Evolutionary conservation across 257 asterid genomes (phyloP).

Genomic region (Nicotiana tomentosiformis): DNA sequence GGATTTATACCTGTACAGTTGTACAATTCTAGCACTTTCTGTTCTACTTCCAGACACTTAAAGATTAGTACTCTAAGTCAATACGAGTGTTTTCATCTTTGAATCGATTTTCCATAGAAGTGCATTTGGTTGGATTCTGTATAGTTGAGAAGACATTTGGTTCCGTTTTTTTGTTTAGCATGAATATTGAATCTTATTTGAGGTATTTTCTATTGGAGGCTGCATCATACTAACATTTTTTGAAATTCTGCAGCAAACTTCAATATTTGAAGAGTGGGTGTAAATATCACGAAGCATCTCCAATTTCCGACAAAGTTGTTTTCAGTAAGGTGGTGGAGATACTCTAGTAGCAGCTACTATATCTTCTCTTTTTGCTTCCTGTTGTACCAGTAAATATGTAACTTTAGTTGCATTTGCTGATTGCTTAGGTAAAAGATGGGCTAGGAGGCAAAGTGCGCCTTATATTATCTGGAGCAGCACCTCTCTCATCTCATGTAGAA

Average conservation of each 20-base stretch:
- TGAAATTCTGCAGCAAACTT: slow-evolving; percentile 55
- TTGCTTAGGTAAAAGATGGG: slow-evolving; percentile 74
- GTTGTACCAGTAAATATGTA: neutral
- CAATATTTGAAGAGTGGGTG: slow-evolving; percentile 62
- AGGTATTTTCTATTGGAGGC: neutral
- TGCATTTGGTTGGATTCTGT: neutral
- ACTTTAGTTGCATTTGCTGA: neutral
- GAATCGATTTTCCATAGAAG: neutral
- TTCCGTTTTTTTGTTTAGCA: neutral
- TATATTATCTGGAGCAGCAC: slow-evolving; percentile 98
- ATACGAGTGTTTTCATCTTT: neutral
- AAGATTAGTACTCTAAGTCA: neutral
- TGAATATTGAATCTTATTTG: neutral
- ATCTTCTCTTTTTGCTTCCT: neutral
- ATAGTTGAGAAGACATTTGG: neutral
- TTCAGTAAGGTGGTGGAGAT: slow-evolving; percentile 67
- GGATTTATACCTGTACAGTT: neutral
- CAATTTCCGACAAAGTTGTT: slow-evolving; percentile 73
- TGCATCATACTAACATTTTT: neutral
- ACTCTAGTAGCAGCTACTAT: neutral
- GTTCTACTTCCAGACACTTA: neutral
- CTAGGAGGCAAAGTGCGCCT: slow-evolving; percentile 86
- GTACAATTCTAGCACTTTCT: neutral
- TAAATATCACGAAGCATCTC: slow-evolving; percentile 68
- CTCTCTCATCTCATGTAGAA: slow-evolving; percentile 93